These are phyloP conservation scores for Sphenostylis stenocarpa DNA, from an alignment of 306 rosid genomes.

Conservation along the genomic window DNA sequence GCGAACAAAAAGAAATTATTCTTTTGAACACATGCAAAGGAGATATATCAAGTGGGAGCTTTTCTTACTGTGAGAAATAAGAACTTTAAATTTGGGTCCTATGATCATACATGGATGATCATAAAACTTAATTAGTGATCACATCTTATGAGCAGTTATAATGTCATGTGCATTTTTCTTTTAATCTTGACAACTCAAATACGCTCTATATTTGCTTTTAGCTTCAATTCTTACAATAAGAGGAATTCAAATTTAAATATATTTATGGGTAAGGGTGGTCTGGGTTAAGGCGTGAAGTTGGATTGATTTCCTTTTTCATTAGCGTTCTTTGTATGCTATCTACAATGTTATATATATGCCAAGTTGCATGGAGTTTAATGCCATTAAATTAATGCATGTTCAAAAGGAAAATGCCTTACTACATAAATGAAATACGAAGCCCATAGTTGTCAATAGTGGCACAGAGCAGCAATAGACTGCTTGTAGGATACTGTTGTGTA, in stretches of 20 bases:
- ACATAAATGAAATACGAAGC: background rate
- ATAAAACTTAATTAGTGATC: background rate
- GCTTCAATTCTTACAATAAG: background rate
- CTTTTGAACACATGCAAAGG: background rate
- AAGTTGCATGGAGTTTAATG: constrained; percentile 6
- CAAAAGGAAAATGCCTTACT: background rate
- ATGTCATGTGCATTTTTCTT: background rate
- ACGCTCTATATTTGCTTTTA: background rate
- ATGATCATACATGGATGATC: background rate
- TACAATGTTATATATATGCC: background rate
- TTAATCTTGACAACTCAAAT: background rate
- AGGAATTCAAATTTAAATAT: background rate
- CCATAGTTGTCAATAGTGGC: background rate
- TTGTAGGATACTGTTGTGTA: background rate
- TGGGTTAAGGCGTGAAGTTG: background rate
- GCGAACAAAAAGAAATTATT: background rate
- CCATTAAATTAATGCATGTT: constrained; percentile 3
- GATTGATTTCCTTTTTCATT: constrained; percentile 4
- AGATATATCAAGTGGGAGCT: background rate
- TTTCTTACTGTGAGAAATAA: background rate
- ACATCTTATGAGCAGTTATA: background rate
- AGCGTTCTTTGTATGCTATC: background rate
- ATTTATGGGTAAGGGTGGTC: background rate
- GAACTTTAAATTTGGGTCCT: background rate
- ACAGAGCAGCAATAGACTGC: background rate